phyloP scores from a whole-genome alignment of 352 stramenopile genomes.

The Blastocystis sp. region DNA sequence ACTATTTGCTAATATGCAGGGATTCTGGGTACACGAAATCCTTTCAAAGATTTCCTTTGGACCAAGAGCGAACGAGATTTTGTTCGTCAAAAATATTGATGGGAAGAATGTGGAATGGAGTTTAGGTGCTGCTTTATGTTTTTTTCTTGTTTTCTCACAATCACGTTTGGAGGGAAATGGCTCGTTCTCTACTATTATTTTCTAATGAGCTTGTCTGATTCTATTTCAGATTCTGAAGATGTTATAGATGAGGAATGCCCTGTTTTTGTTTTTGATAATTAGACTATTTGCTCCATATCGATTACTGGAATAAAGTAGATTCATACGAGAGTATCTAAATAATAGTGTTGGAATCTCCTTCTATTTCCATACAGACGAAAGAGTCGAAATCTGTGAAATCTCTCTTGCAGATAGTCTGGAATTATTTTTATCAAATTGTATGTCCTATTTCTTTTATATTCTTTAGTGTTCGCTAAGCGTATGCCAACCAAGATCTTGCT shows the following conservation, averaged over 20 bases:
- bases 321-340: no score
- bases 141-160: neutral
- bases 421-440: neutral
- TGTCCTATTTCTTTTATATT: neutral
- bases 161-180: constrained; percentile 8
- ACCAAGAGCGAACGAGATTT: neutral
- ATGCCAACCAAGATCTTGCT: neutral
- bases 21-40: neutral
- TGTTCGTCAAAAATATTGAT: constrained; percentile 21
- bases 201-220: neutral
- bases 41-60: neutral
- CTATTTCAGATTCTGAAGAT: neutral
- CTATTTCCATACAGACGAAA: neutral
- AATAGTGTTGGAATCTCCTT: constrained; percentile 12
- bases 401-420: neutral
- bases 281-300: constrained; percentile 22
- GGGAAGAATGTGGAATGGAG: constrained; percentile 47
- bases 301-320: neutral
- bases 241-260: neutral
- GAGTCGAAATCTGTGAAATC: constrained; percentile 5
- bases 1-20: neutral
- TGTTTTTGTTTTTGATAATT: neutral
- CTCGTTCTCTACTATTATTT: neutral
- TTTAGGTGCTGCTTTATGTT: constrained; percentile 10
- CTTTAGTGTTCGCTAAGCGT: neutral